Evolutionary conservation across 352 stramenopile genomes (phyloP).

Genomic region (Pythium myriotylum): DNA sequence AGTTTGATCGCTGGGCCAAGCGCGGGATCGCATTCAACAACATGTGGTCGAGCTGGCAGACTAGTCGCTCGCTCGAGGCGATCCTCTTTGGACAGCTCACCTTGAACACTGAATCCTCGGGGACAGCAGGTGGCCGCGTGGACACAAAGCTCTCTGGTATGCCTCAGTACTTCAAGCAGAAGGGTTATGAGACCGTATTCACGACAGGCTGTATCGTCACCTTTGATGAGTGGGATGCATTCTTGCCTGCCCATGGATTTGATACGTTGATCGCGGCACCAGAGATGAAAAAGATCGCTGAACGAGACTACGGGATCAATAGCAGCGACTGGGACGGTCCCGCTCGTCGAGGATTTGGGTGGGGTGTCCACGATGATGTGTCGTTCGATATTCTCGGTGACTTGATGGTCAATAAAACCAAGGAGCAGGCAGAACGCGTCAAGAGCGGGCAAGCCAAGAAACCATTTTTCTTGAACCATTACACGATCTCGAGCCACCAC

Average conservation of each 20-base stretch:
- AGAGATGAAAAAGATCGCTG: slow-evolving; percentile 42
- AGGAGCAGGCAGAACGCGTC: slow-evolving; percentile 33
- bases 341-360: slow-evolving; percentile 27
- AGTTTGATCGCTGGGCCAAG: slow-evolving; percentile 54
- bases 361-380: slow-evolving; percentile 61
- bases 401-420: slow-evolving; percentile 52
- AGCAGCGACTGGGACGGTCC: slow-evolving; percentile 37
- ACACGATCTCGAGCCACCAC: slow-evolving; percentile 62
- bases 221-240: slow-evolving; percentile 56
- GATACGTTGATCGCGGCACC: slow-evolving; percentile 42
- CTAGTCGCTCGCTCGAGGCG: slow-evolving; percentile 60
- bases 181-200: slow-evolving; percentile 55
- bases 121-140: slow-evolving; percentile 35
- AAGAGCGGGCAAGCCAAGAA: slow-evolving; percentile 30
- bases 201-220: slow-evolving; percentile 43
- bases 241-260: slow-evolving; percentile 54
- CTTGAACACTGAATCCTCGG: slow-evolving; percentile 41
- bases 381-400: slow-evolving; percentile 48
- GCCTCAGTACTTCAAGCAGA: slow-evolving; percentile 53
- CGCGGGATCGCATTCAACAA: slow-evolving; percentile 53
- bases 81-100: slow-evolving; percentile 55
- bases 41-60: slow-evolving; percentile 63
- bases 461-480: slow-evolving; percentile 56
- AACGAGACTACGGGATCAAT: slow-evolving; percentile 38
- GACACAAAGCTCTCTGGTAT: slow-evolving; percentile 39